Evolutionary conservation across 2,329 filamentous ascomycete genomes (phyloP).

Genomic region (Diplodia corticola): DNA sequence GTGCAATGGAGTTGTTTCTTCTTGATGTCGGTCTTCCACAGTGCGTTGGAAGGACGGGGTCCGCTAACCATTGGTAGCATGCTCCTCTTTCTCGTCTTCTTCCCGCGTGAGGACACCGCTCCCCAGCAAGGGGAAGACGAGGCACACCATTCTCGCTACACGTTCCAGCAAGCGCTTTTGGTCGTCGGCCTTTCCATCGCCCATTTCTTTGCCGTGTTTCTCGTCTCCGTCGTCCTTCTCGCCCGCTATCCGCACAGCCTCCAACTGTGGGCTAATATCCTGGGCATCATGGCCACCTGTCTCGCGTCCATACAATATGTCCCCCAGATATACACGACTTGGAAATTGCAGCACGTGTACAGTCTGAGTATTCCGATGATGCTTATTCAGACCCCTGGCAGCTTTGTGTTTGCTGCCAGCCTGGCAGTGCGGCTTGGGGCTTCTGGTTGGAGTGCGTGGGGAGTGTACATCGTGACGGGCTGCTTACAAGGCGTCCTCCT

Average conservation of each 20-base stretch:
- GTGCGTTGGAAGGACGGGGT: neutral
- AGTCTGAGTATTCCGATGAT: conserved; percentile 97
- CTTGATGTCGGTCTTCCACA: conserved; percentile 67
- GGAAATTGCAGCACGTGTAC: conserved; percentile 78
- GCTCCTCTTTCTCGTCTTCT: conserved; percentile 92
- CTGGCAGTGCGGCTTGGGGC: conserved; percentile 76
- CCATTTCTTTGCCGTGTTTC: conserved; percentile 72
- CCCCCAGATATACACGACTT: conserved; percentile 93
- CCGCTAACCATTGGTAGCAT: conserved; percentile 57
- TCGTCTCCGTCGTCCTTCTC: conserved; percentile 66
- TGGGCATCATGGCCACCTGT: conserved; percentile 75
- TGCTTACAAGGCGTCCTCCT: conserved; percentile 79
- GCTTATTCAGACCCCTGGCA: conserved; percentile 94
- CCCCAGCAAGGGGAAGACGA: conserved; percentile 27
- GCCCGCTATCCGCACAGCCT: conserved; percentile 64
- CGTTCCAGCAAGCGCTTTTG: conserved; percentile 74
- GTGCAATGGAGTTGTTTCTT: conserved; percentile 91
- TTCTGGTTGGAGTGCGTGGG: conserved; percentile 93
- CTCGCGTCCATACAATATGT: conserved; percentile 89
- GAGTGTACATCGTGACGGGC: conserved; percentile 85
- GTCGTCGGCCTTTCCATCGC: conserved; percentile 72
- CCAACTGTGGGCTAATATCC: conserved; percentile 77
- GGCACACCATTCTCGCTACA: conserved; percentile 41
- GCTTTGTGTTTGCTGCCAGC: conserved; percentile 84
- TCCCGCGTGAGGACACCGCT: conserved; percentile 53